Evolutionary conservation across 441 rosid genomes (phyloP).

Genomic region (Mallotus repandus): DNA sequence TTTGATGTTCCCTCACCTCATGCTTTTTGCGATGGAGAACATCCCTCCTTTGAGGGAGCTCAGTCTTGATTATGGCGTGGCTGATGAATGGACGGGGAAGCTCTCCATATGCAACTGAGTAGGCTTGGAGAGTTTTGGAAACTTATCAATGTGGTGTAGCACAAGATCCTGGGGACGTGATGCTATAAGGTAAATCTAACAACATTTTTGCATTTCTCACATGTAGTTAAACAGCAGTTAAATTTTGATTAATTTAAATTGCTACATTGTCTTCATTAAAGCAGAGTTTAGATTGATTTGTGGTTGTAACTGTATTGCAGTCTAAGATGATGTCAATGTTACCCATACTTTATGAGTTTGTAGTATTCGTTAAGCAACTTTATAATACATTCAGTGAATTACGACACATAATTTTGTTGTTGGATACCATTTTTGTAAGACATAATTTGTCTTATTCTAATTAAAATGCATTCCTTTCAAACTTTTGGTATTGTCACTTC

Average conservation of each 20-base stretch:
- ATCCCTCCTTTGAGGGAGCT: conserved; percentile 81
- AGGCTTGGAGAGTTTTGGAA: conserved; percentile 19
- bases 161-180: conserved; percentile 20
- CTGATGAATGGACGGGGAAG: conserved; percentile 61
- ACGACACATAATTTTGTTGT: neutral
- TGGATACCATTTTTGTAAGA: neutral
- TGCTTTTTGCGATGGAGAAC: conserved; percentile 86
- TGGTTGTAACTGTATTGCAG: conserved; percentile 19
- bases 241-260: neutral
- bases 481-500: neutral
- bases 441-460: neutral
- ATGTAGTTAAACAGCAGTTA: neutral
- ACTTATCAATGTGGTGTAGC: conserved; percentile 28
- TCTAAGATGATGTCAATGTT: neutral
- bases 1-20: conserved; percentile 72
- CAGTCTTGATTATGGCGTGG: conserved; percentile 78
- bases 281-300: neutral
- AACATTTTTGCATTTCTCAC: conserved; percentile 7
- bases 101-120: conserved; percentile 66
- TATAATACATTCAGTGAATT: neutral
- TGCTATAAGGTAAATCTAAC: conserved; percentile 35
- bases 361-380: conserved; percentile 4
- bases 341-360: neutral
- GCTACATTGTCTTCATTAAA: neutral
- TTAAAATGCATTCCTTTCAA: neutral